A percentile compares a stretch with the other conserved stretches of the same genome.
phyloP scores from a whole-genome alignment of 1,139 yeast genomes.

The Magnusiomyces sp. region DNA sequence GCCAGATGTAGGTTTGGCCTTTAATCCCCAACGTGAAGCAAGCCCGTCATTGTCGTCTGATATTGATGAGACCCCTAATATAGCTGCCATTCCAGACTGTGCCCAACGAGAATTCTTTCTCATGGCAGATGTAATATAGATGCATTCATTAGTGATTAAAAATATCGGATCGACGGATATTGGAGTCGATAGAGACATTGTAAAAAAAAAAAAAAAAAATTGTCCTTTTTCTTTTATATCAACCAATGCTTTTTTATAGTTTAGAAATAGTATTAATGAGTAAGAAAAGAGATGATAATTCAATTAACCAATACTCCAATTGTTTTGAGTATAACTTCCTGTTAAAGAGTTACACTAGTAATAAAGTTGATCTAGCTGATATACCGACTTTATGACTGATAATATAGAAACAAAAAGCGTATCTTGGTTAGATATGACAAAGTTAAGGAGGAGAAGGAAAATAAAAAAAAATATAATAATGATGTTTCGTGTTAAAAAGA shows the following conservation, averaged over 20 bases:
- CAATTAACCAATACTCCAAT: no score
- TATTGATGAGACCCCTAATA: slow-evolving; percentile 45
- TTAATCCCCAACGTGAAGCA: slow-evolving; percentile 25
- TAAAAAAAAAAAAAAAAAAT: not conserved
- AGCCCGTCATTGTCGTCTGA: slow-evolving; percentile 16
- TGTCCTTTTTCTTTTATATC: not conserved
- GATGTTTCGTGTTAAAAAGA: no score
- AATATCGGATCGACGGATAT: slow-evolving; percentile 66
- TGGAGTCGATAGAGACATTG: not conserved
- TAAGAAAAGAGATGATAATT: no score
- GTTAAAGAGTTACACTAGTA: no score
- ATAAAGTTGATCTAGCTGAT: no score
- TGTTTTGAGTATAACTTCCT: no score
- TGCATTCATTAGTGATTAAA: slow-evolving; percentile 81
- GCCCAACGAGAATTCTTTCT: slow-evolving; percentile 76
- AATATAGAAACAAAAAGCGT: no score
- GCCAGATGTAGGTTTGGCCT: not conserved
- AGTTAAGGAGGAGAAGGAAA: no score
- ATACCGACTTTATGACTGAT: no score
- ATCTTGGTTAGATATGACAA: no score
- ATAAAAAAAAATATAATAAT: no score
- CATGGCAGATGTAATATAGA: slow-evolving; percentile 82
- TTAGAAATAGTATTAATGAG: no score
- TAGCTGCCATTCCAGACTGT: slow-evolving; percentile 82
- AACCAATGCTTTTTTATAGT: not conserved